These are phyloP conservation scores for Phytophthora cajani DNA, from an alignment of 352 stramenopile genomes.

Conservation along the genomic window DNA sequence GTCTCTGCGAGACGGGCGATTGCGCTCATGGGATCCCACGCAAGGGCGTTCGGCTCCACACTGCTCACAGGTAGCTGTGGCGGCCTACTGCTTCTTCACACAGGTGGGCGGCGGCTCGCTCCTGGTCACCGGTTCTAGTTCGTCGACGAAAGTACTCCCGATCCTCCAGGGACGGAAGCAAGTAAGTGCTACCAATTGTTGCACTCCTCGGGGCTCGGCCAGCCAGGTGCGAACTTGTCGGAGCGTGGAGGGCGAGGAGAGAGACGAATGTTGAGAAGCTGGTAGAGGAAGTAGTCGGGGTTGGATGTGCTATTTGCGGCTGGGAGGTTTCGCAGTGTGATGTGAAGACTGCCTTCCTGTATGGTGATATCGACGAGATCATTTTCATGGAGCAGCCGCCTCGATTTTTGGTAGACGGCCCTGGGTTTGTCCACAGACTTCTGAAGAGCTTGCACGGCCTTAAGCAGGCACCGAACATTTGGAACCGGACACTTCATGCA, in stretches of 20 bases:
- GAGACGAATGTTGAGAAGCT: background rate
- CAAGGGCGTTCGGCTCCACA: background rate
- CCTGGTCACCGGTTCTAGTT: background rate
- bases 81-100: background rate
- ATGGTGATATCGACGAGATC: too few relatives aligned
- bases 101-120: background rate
- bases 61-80: background rate
- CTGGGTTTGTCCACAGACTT: too few relatives aligned
- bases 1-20: background rate
- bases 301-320: too few relatives aligned
- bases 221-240: background rate
- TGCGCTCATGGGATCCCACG: background rate
- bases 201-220: background rate
- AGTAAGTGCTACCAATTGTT: background rate
- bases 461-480: too few relatives aligned
- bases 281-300: background rate
- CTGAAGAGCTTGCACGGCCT: too few relatives aligned
- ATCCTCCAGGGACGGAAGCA: background rate
- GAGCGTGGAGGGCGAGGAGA: background rate
- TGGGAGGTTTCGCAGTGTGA: too few relatives aligned
- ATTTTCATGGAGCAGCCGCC: too few relatives aligned
- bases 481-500: too few relatives aligned
- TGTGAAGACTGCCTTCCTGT: too few relatives aligned
- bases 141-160: background rate
- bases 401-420: too few relatives aligned